Base-by-base conservation (phyloP, 2,329 filamentous ascomycete genomes). In the Claviceps sp. region DNA sequence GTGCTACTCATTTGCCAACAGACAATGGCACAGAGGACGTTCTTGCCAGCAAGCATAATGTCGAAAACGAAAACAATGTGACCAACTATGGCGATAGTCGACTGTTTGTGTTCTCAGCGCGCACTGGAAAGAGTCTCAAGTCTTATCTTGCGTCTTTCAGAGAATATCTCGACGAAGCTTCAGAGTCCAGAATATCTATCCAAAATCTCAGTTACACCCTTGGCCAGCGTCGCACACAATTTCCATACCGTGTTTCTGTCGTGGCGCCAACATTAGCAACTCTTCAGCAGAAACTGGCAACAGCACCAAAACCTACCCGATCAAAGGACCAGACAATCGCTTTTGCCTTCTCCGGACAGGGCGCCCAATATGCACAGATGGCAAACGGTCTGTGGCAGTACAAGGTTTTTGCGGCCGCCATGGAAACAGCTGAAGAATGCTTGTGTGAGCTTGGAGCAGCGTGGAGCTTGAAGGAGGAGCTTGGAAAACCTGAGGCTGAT, bases 321-420 rank as follows among this genome's bases (percentile, higher is more conserved):
- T 37, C 46, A 17, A 46, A 46, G 26, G 40, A 3, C 46, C 6
- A n/a, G 10, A 30, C 39, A 17, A 41, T 54, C n/a, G 48, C 30
- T 4, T 61, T 64, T 46, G 58, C 64, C 2, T 68, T 67, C 54
- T 64, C 65, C 1, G 65, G 65, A 19, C 64, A 67, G 45, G 65
- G 65, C 7, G 63, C 64, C 2, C 64, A 68, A 50, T 66, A 56
- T 55, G 60, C 59, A n/a, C 34, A 19, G 11, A 53, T 53, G 51
- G 51, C 44, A 26, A 44, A 34, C 5, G 50, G 45, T 5, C 40
- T 55, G n/a, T 24, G 42, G 3, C 41, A 48, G 7, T 51, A 50
- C 40, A 34, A 42, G 13, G 26, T 24, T 7, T 55, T 54, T 4
- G 48, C 52, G 17, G 17, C 40, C 19, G 11, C 40, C 40, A 8